Conservation (phyloP, 2,329 filamentous ascomycete species). For the Beauveria sp. region DNA sequence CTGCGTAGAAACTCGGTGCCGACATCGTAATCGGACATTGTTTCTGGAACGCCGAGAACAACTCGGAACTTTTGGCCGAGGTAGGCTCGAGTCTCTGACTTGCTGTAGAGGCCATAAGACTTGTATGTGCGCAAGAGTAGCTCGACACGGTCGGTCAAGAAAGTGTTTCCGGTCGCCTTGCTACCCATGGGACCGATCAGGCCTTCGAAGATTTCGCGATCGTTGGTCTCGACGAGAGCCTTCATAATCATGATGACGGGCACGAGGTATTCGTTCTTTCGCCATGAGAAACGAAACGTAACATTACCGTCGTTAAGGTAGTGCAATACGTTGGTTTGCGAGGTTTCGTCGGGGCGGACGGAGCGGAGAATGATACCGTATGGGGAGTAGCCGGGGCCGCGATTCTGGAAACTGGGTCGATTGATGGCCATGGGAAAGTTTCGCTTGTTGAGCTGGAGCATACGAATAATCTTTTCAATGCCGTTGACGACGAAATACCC, state of each 20-base stretch:
- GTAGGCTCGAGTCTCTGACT: constrained; percentile 74
- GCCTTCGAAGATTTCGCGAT: constrained; percentile 92
- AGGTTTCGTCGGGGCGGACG: constrained; percentile 94
- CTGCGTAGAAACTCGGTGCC: constrained; percentile 86
- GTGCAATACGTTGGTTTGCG: constrained; percentile 93
- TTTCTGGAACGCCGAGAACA: constrained; percentile 75
- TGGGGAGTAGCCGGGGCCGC: constrained; percentile 80
- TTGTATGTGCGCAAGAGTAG: constrained; percentile 90
- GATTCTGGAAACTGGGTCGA: constrained; percentile 79
- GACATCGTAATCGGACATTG: constrained; percentile 79
- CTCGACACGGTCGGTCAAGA: constrained; percentile 91
- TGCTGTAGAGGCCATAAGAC: constrained; percentile 75
- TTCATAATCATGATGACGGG: constrained; percentile 96
- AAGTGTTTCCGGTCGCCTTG: constrained; percentile 77
- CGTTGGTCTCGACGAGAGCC: constrained; percentile 90
- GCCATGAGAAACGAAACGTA: constrained; percentile 95
- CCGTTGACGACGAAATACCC: constrained; percentile 98
- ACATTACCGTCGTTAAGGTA: constrained; percentile 94
- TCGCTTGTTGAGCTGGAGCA: constrained; percentile 80
- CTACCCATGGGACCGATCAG: constrained; percentile 72
- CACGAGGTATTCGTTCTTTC: constrained; percentile 94
- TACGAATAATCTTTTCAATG: constrained; percentile 91
- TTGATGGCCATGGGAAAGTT: constrained; percentile 96
- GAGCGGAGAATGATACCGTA: constrained; percentile 88
- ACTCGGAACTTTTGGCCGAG: constrained; percentile 87